phyloP scores from a whole-genome alignment of 345 rosid species.

The Schrenkiella parvula region DNA sequence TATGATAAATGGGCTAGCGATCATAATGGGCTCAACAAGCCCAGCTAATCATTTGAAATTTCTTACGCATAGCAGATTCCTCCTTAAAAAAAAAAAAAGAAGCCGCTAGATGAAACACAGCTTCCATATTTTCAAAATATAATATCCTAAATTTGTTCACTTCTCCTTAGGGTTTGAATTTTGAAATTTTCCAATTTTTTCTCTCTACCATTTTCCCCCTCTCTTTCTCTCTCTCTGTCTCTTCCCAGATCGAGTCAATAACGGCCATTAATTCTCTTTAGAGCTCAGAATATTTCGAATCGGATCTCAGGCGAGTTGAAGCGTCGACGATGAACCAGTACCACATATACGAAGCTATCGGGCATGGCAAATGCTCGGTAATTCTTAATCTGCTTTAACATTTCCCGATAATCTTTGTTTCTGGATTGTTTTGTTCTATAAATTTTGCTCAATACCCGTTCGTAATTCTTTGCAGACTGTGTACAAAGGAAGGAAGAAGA shows the following conservation, averaged over 20 bases:
- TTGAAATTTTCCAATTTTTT: slow-evolving; percentile 9
- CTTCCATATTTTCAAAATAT: background rate
- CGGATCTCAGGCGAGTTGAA: slow-evolving; percentile 25
- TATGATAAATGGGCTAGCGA: background rate
- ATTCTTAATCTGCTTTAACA: background rate
- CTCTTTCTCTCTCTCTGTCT: slow-evolving; percentile 26
- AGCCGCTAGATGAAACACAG: background rate
- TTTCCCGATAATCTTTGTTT: background rate
- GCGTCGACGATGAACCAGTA: slow-evolving; percentile 64
- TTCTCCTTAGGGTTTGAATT: slow-evolving; percentile 23
- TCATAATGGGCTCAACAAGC: background rate
- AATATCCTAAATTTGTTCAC: background rate
- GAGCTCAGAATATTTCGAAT: slow-evolving; percentile 10
- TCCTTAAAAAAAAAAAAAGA: background rate
- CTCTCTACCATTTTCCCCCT: slow-evolving; percentile 22
- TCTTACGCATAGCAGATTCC: background rate
- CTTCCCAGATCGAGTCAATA: slow-evolving; percentile 16
- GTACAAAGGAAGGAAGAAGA: slow-evolving; percentile 97
- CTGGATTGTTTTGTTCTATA: background rate
- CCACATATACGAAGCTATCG: slow-evolving; percentile 95
- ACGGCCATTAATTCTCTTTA: background rate
- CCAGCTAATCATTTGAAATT: background rate
- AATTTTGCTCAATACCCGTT: background rate
- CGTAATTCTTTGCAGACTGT: slow-evolving; percentile 48
- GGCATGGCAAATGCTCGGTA: slow-evolving; percentile 98